These are phyloP conservation scores for Nitzschia sp. DNA, from an alignment of 108 stramenopile species.

Conservation along the genomic window DNA sequence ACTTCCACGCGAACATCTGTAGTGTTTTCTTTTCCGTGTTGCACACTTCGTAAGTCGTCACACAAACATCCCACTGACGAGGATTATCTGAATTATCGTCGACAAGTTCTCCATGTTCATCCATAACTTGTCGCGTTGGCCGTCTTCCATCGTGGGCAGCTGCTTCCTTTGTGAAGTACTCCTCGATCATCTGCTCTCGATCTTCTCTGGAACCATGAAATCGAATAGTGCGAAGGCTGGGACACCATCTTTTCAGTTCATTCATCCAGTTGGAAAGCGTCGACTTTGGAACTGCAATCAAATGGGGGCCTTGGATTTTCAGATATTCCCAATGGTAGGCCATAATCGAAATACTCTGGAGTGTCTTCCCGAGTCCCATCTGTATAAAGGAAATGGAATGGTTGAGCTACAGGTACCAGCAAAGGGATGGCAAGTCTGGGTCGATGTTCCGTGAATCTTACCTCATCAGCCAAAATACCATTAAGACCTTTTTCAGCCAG, in stretches of 20 bases:
- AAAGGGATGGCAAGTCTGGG: no score
- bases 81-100: conserved; percentile 86
- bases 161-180: conserved; percentile 76
- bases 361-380: conserved; percentile 93
- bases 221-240: conserved; percentile 82
- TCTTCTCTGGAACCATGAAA: conserved; percentile 93
- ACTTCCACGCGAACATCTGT: conserved; percentile 91
- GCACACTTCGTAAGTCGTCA: conserved; percentile 97
- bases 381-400: conserved; percentile 3
- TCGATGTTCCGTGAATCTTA: conserved; percentile 31
- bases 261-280: conserved; percentile 99
- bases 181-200: conserved; percentile 71
- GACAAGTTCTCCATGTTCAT: conserved; percentile 69
- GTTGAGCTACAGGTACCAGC: no score
- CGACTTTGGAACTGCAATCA: conserved; percentile 97
- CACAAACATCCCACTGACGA: conserved; percentile 91
- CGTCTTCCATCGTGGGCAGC: conserved; percentile 80
- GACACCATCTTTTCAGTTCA: conserved; percentile 96
- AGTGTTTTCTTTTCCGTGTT: conserved; percentile 85
- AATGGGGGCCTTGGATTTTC: conserved; percentile 86
- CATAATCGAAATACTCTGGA: conserved; percentile 96
- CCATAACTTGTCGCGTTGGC: conserved; percentile 60
- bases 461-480: conserved; percentile 98
- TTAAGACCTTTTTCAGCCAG: conserved; percentile 91
- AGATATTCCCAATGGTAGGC: conserved; percentile 80